Evolutionary conservation across 345 rosid species (phyloP), one percentile per base, ranked within the genome.

Genomic region (Acer saccharum): DNA sequence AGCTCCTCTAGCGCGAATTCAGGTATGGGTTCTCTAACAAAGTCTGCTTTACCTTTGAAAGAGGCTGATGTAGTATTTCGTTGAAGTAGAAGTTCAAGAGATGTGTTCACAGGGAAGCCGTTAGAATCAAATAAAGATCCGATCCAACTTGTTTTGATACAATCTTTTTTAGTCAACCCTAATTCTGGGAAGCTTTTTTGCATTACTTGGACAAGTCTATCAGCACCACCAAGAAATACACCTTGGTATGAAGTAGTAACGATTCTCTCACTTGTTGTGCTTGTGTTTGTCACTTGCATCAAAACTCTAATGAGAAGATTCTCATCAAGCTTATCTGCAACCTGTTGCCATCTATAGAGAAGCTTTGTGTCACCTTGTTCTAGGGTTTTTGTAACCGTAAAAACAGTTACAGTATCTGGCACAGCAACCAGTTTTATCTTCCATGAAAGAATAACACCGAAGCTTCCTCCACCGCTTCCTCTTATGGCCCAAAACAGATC

Each of bases 21-120:
- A 0, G 90, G 81, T 20, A 90, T 83, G 0, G 89, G 85, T 1
- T 73, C 72, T 44, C 39, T 84, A 55, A 89, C 91, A 23, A 85
- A 86, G 39, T 90, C 92, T 0, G 91, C 89, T 72, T 90, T 90
- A n/a, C 88, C 89, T 83, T 90, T 86, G 83, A 88, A 90, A 76
- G 65, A 82, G 67, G 63, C 74, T 79, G 67, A 85, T 27, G 82
- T 62, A 0, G 91, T 75, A 77, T 84, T 89, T 66, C 90, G 91
- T 72, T 87, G 81, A 25, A 91, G 93, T 43, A 92, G 84, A 62
- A 84, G 74, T 8, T 79, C 86, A 0, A 88, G 88, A 1, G 85
- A 83, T 0, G 88, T 87, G n/a, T 41, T 64, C 11, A 10, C 72
- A 1, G 89, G 86, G 78, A 77, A 89, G 7, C 89, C 90, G 2